These are phyloP conservation scores for Leccinum disarticulatum DNA, from an alignment of 768 basidiomycete genomes.

Conservation along the genomic window DNA sequence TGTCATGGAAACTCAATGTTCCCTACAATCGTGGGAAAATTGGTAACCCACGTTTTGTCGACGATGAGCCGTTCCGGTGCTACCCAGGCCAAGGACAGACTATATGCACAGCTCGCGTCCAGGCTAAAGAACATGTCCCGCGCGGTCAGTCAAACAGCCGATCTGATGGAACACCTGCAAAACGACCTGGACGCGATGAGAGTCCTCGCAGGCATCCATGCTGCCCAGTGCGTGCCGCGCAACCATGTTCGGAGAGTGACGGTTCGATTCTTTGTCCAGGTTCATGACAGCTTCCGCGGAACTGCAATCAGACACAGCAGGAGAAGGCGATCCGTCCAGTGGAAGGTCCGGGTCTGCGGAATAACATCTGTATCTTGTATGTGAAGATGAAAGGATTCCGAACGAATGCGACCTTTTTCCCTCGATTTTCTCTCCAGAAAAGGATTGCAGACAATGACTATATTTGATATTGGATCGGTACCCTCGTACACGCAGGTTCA, in stretches of 20 bases:
- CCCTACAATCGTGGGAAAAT: constrained; percentile 16
- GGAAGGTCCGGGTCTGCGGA: constrained; percentile 8
- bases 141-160: constrained; percentile 69
- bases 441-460: background rate
- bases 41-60: background rate
- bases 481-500: background rate
- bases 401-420: background rate
- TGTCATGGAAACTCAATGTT: background rate
- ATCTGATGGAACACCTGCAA: constrained; percentile 74
- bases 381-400: background rate
- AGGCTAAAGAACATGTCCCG: constrained; percentile 67
- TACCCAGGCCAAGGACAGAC: constrained; percentile 75
- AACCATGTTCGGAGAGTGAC: background rate
- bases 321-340: constrained; percentile 15
- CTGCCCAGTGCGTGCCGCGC: constrained; percentile 63
- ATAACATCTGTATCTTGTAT: constrained; percentile 1
- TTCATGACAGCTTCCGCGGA: constrained; percentile 53
- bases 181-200: constrained; percentile 77
- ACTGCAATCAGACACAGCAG: constrained; percentile 34
- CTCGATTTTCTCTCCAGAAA: background rate
- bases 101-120: constrained; percentile 74
- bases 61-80: constrained; percentile 44
- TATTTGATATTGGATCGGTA: background rate
- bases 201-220: constrained; percentile 74
- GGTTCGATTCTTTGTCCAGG: constrained; percentile 26